Base-by-base conservation (phyloP, 371 early-diverging fungal species). In the Mortierella sp. region DNA sequence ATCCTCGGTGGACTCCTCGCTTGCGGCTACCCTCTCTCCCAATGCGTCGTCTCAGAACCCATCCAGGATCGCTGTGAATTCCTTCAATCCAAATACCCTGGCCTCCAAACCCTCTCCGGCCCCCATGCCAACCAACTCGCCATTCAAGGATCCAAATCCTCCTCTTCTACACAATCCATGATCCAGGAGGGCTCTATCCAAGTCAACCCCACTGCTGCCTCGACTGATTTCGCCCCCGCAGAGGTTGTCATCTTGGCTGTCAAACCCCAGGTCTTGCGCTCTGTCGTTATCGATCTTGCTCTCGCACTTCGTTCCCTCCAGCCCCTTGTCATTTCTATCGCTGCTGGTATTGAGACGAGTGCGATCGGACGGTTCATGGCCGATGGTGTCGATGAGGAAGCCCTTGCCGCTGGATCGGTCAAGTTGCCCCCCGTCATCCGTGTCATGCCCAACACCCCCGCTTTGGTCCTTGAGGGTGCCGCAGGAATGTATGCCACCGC, bases 381-480 rank as follows among this genome's bases (percentile, higher is more conserved):
- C 21, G 87, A 89, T 34, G 88, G 77, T 9, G 24, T 71, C 21
- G 76, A 86, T 1, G 48, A 88, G 24, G 70, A 55, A 19, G 60
- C 70, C 0, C 72, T 87, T 2, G 42, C 42, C 44, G 68, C 68
- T 38, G 68, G 68, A 68, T 68, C 68, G 44, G 44, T 68, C 42
- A 68, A 68, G 68, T 42, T 68, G 42, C 91, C 91, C 26, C 85
- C 94, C 13, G 90, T 98, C 47, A 97, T 98, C 44, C 89, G 98
- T 42, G 94, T 94, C 78, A 98, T 98, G 98, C 98, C 98, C 79
- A 98, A 98, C 88, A 98, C 98, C 48, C 98, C 98, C 34, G 95
- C 97, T 19, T 84, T 97, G 55, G 94, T 97, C 3, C 90, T 92
- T 45, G 95, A 97, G 89, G 98, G 98, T 31, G 97, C 97, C 7